A percentile compares a stretch with the other conserved stretches of the same genome.
Conservation (phyloP, 345 rosid species). For the Rhizophora mangle region DNA sequence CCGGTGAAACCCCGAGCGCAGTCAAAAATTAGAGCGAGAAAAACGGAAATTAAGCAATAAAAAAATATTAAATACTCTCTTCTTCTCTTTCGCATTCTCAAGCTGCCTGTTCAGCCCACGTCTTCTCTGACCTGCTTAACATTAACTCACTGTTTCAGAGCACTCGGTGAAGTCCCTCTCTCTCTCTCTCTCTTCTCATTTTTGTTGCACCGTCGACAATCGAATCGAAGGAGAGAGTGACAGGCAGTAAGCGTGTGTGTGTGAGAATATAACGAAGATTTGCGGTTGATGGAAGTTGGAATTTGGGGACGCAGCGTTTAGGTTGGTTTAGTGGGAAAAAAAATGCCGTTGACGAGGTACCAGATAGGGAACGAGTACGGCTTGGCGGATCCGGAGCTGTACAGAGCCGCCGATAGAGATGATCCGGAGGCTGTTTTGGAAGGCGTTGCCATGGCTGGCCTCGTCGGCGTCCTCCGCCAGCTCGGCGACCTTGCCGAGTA, state of each 20-base stretch:
- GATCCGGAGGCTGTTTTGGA: conserved; percentile 97
- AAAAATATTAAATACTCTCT: too few relatives aligned
- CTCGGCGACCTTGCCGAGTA: conserved; percentile 99
- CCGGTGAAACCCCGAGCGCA: too few relatives aligned
- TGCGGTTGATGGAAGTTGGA: not conserved
- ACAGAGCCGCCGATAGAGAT: conserved; percentile 75
- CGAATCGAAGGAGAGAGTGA: not conserved
- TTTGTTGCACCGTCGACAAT: not conserved
- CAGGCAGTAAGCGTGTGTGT: too few relatives aligned
- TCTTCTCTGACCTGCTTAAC: conserved; percentile 7
- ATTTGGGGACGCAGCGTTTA: not conserved
- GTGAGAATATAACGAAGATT: conserved; percentile 1
- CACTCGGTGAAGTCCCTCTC: not conserved
- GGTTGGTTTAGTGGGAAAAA: not conserved
- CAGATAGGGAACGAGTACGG: conserved; percentile 79
- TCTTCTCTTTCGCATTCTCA: not conserved
- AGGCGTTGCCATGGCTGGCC: conserved; percentile 98
- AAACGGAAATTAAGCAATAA: too few relatives aligned
- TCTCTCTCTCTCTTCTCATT: not conserved
- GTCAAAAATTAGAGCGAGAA: too few relatives aligned
- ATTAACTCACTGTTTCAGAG: not conserved
- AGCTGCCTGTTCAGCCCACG: conserved; percentile 4
- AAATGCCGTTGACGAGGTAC: conserved; percentile 92
- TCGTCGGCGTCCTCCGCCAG: conserved; percentile 94
- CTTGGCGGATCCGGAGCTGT: conserved; percentile 92